Evolutionary conservation across 2,329 filamentous ascomycete species (phyloP), one percentile per base, ranked within the genome.

Genomic region (Fusarium odoratissimum): DNA sequence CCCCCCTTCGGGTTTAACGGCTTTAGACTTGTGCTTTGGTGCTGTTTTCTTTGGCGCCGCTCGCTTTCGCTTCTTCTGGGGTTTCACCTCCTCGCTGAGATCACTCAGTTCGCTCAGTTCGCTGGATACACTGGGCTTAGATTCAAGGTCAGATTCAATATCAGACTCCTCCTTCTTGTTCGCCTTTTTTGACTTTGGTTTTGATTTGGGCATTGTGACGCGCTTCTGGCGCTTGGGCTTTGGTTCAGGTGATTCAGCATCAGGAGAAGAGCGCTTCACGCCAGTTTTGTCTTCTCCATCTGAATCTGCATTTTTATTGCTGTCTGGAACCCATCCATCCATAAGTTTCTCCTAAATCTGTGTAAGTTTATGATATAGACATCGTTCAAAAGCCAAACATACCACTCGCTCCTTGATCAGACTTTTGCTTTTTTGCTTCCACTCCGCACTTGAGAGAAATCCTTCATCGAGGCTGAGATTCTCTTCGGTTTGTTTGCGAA

Each of bases 371-470:
- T 58, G 41, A 44, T 19, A 40, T 40, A n/a, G 17, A 44, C 31
- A 10, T 41, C 23, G 8, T 37, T 12, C 35, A 12, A 23, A 10
- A 28, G 48, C 61, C 12, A 19, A 42, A 83, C 87, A 70, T 83
- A 91, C 90, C n/a, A 87, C 85, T 52, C 84, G 82, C 23, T 82
- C 80, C 58, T 86, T 86, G 70, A 91, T 90, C n/a, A 91, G 75
- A 2, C 79, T 77, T 75, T 91, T 91, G 78, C 89, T 91, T 72
- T 83, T 86, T 8, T 81, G 78, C 77, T 91, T 91, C 90, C 90
- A 91, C 21, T 85, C 80, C 0, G 71, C 80, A 4, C 77, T 71
- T 19, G 82, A 81, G 55, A 91, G 86, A 69, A 90, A 90, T 0
- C 84, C 87, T 2, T 84, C 79, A 1, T 86, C 83, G 4, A 91